Evolutionary conservation across 257 asterid genomes (phyloP).

Genomic region (Ophiorrhiza pumila): DNA sequence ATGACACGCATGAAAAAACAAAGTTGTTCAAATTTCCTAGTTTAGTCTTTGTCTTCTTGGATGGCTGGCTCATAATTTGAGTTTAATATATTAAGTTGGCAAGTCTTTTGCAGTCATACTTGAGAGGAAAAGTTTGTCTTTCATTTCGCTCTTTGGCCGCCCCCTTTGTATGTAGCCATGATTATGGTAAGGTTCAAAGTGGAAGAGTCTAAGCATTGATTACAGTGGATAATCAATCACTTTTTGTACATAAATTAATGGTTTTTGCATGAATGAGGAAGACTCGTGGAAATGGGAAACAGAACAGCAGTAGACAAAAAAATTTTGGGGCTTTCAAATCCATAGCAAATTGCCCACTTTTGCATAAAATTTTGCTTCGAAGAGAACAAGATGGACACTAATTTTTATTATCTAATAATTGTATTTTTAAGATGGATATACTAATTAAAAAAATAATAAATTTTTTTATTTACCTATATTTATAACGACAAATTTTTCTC

Average conservation of each 20-base stretch:
- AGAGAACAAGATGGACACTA: slow-evolving; percentile 1
- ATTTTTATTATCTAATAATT: too few species aligned
- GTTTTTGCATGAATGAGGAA: background rate
- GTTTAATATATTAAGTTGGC: background rate
- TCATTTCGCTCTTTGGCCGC: slow-evolving; percentile 13
- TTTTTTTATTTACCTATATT: too few species aligned
- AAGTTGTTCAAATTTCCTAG: background rate
- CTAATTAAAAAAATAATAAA: too few species aligned
- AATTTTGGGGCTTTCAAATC: too few species aligned
- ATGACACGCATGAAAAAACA: background rate
- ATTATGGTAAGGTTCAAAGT: slow-evolving; percentile 26
- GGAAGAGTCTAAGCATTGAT: background rate
- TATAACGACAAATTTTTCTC: too few species aligned
- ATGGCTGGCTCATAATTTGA: background rate
- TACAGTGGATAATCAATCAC: too few species aligned
- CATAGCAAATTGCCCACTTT: background rate
- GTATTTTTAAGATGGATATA: too few species aligned
- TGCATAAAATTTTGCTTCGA: background rate
- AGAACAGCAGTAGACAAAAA: too few species aligned
- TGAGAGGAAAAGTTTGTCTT: slow-evolving; percentile 31
- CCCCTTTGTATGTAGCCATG: slow-evolving; percentile 25
- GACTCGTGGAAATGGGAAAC: slow-evolving; percentile 12
- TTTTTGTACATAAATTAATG: background rate
- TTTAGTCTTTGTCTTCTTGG: background rate
- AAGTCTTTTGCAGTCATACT: background rate